Evolutionary conservation across 2,329 filamentous ascomycete species (phyloP).

Genomic region (Magnaporthales sp.): DNA sequence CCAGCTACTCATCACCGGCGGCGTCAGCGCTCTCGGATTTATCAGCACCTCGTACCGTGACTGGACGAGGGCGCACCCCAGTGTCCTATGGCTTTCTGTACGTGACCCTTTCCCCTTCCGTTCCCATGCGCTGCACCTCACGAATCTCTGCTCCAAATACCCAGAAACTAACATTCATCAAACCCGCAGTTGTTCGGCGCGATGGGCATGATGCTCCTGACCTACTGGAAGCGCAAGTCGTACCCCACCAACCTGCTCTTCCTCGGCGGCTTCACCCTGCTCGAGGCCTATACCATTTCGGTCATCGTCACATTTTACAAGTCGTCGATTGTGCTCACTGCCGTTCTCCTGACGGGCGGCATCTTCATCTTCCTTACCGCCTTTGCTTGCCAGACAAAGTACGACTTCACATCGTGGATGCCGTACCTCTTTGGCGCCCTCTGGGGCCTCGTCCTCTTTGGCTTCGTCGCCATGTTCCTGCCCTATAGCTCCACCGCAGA

Average conservation of each 20-base stretch:
- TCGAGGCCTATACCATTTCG: constrained; percentile 89
- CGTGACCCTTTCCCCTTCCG: background rate
- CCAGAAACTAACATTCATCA: background rate
- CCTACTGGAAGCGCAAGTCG: constrained; percentile 92
- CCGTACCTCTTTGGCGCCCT: constrained; percentile 87
- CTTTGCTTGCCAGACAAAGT: constrained; percentile 95
- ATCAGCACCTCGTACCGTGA: constrained; percentile 67
- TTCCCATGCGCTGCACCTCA: background rate
- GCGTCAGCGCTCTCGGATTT: constrained; percentile 78
- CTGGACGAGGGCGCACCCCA: constrained; percentile 81
- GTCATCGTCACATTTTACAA: constrained; percentile 91
- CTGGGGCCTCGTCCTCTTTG: constrained; percentile 86
- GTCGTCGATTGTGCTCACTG: constrained; percentile 75
- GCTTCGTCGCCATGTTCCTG: constrained; percentile 88
- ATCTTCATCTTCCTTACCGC: constrained; percentile 73
- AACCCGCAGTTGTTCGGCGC: constrained; percentile 56
- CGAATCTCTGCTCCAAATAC: background rate
- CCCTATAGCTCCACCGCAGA: constrained; percentile 74
- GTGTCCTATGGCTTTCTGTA: constrained; percentile 71
- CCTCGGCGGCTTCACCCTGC: constrained; percentile 77
- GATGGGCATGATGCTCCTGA: constrained; percentile 76
- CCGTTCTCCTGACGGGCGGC: constrained; percentile 77
- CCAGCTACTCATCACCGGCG: constrained; percentile 78
- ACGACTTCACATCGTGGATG: constrained; percentile 97
- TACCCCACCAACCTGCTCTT: constrained; percentile 94